phyloP scores from a whole-genome alignment of 495 filamentous ascomycete genomes.

The Penicillium alfredii region DNA sequence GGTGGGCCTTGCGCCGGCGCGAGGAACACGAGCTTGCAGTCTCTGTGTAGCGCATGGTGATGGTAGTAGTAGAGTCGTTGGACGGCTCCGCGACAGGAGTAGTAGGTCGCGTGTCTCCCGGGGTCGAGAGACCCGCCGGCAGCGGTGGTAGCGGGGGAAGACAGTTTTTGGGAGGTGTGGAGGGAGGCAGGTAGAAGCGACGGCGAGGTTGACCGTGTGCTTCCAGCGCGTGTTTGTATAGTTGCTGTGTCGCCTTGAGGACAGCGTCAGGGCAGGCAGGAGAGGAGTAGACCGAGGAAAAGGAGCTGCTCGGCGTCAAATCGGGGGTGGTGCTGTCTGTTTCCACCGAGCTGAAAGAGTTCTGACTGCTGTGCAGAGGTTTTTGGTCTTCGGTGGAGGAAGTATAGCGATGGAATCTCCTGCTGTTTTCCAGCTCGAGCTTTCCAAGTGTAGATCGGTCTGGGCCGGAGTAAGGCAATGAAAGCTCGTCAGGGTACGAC shows the following conservation, averaged over 20 bases:
- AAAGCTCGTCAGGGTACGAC: slow-evolving; percentile 2
- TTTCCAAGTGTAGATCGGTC: slow-evolving; percentile 35
- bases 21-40: slow-evolving; percentile 23
- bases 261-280: slow-evolving; percentile 28
- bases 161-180: slow-evolving; percentile 30
- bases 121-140: slow-evolving; percentile 21
- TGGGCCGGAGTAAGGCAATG: slow-evolving; percentile 14
- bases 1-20: slow-evolving; percentile 33
- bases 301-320: slow-evolving; percentile 42
- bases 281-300: slow-evolving; percentile 38
- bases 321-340: slow-evolving; percentile 34
- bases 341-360: slow-evolving; percentile 35
- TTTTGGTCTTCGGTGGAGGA: slow-evolving; percentile 22
- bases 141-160: slow-evolving; percentile 26
- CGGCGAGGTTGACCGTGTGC: slow-evolving; percentile 11
- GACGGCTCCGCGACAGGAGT: slow-evolving; percentile 14
- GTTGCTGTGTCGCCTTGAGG: slow-evolving; percentile 27
- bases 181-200: slow-evolving; percentile 27
- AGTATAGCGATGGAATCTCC: slow-evolving; percentile 26
- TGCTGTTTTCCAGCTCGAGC: slow-evolving; percentile 33
- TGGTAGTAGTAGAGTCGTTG: slow-evolving; percentile 27
- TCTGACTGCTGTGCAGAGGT: slow-evolving; percentile 26
- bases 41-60: slow-evolving; percentile 32
- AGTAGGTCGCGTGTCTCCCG: slow-evolving; percentile 15
- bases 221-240: slow-evolving; percentile 23